A percentile compares a stretch with the other conserved stretches of the same genome.
These are phyloP conservation scores for Alternaria rosae DNA, from an alignment of 2,329 filamentous ascomycete species.

Conservation along the genomic window DNA sequence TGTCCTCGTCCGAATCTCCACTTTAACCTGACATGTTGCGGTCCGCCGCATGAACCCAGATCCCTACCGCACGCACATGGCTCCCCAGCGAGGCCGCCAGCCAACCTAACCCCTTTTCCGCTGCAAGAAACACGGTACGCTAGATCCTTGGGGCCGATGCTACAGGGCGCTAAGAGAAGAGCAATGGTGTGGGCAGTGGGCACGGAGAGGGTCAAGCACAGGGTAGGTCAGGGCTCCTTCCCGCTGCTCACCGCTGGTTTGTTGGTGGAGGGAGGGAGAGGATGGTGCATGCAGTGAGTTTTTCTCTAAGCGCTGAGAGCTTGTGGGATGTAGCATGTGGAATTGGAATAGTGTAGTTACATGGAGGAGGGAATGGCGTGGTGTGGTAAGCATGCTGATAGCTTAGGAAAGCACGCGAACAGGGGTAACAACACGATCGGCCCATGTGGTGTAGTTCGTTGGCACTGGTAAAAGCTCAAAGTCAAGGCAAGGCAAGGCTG, in stretches of 20 bases:
- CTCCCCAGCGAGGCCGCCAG: background rate
- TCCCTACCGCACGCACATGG: background rate
- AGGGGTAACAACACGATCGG: background rate
- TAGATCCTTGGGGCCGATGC: constrained; percentile 3
- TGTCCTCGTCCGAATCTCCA: background rate
- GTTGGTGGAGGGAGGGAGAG: background rate
- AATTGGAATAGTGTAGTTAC: background rate
- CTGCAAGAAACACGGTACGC: constrained; percentile 13
- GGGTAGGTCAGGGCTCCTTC: background rate
- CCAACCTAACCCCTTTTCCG: constrained; percentile 8
- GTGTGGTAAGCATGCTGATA: background rate
- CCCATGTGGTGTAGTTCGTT: background rate
- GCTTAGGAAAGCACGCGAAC: background rate
- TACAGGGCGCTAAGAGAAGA: background rate
- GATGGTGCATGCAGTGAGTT: background rate
- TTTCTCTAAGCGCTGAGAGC: background rate
- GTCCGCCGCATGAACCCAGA: constrained; percentile 6
- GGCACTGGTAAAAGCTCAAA: background rate
- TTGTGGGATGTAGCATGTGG: background rate
- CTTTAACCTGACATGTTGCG: constrained; percentile 4
- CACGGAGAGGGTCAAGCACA: constrained; percentile 4
- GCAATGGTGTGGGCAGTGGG: constrained; percentile 1
- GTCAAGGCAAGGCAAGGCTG: background rate
- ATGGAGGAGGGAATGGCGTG: background rate
- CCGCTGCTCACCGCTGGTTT: constrained; percentile 4